Evolutionary conservation across 768 basidiomycete species (phyloP).

Genomic region (Boletus rubropictus): DNA sequence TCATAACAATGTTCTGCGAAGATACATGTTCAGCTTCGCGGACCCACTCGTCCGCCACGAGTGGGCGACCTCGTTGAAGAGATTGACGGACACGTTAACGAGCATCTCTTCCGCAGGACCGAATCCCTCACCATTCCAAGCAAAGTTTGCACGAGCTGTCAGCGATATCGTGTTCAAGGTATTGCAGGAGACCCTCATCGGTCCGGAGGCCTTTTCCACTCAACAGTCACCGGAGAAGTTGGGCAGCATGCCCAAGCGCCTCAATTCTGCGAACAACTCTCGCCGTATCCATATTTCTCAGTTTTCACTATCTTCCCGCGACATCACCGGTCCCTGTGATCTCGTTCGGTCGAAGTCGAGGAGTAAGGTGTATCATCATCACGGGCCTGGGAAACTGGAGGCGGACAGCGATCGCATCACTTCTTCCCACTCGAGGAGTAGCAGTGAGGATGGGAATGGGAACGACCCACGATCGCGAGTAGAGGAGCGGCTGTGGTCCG

Average conservation of each 20-base stretch:
- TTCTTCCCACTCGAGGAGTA: constrained; percentile 23
- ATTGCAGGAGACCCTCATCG: constrained; percentile 78
- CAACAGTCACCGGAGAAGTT: constrained; percentile 26
- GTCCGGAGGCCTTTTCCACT: constrained; percentile 24
- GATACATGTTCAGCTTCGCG: constrained; percentile 93
- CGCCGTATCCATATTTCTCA: constrained; percentile 21
- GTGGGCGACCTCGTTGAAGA: constrained; percentile 65
- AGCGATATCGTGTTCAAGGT: constrained; percentile 76
- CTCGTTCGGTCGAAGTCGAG: constrained; percentile 65
- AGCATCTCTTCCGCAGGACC: constrained; percentile 22
- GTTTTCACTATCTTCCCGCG: constrained; percentile 24
- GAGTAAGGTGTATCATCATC: constrained; percentile 60
- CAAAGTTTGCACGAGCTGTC: constrained; percentile 55
- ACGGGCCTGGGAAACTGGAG: constrained; percentile 61
- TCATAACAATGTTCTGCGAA: constrained; percentile 60
- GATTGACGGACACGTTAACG: constrained; percentile 53
- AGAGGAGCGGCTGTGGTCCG: constrained; percentile 60
- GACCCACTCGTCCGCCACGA: constrained; percentile 70
- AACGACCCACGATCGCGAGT: constrained; percentile 32
- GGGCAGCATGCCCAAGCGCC: constrained; percentile 33
- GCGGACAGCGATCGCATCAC: constrained; percentile 36
- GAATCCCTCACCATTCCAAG: constrained; percentile 34
- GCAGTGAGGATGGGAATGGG: constrained; percentile 28
- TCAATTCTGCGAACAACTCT: constrained; percentile 12
- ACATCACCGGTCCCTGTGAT: constrained; percentile 22